These are phyloP conservation scores for Plasmodium knowlesi DNA, from an alignment of 169 alveolate species.

Conservation along the genomic window DNA sequence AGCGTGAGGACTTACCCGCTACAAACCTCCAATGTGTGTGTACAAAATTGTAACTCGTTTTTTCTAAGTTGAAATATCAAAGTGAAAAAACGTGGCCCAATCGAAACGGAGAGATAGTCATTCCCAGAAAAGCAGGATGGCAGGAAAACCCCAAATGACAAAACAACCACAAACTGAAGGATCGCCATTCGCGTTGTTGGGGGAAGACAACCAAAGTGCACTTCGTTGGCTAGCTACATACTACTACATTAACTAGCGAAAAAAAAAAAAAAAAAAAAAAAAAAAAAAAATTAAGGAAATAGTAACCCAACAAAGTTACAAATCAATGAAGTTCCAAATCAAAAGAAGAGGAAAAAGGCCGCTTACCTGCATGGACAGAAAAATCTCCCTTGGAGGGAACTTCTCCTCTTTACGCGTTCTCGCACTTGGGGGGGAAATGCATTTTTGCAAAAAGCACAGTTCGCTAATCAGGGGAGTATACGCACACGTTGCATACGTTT, in stretches of 20 bases:
- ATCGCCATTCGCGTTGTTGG: not conserved
- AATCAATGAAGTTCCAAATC: not conserved
- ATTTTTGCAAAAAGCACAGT: not conserved
- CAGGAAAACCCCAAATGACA: not conserved
- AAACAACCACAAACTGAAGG: not conserved
- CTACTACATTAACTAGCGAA: not conserved
- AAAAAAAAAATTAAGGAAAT: not conserved
- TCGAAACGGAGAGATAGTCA: not conserved
- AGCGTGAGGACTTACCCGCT: not conserved
- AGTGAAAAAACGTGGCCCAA: not conserved
- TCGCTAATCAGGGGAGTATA: not conserved
- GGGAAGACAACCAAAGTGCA: not conserved
- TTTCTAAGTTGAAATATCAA: not conserved
- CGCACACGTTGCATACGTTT: not conserved
- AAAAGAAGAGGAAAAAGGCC: not conserved
- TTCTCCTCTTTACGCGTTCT: not conserved
- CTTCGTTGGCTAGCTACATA: not conserved
- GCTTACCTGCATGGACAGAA: not conserved
- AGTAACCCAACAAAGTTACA: not conserved
- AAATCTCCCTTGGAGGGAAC: not conserved
- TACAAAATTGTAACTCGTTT: not conserved
- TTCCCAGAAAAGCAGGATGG: not conserved
- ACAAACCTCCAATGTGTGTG: not conserved
- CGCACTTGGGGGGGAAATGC: not conserved
- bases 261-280: conserved; percentile 16